phyloP scores from a whole-genome alignment of 768 basidiomycete species.

The Pisolithus tinctorius region DNA sequence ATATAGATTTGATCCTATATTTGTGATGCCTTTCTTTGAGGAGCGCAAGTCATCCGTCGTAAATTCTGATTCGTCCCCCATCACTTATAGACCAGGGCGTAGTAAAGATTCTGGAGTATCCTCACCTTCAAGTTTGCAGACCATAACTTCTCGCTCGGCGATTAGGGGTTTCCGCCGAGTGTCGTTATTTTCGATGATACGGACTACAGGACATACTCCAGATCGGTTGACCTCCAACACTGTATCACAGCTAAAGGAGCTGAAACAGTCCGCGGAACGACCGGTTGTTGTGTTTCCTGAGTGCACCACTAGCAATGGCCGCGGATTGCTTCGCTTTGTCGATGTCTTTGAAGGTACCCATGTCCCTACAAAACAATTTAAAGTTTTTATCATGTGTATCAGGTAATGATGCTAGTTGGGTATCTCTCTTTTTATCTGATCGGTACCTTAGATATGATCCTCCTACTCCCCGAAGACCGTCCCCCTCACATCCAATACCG shows the following conservation, averaged over 20 bases:
- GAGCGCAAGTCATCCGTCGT: constrained; percentile 16
- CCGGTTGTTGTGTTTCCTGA: constrained; percentile 86
- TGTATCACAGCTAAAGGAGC: constrained; percentile 50
- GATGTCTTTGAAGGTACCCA: constrained; percentile 54
- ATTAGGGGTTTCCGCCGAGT: constrained; percentile 63
- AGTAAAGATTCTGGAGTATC: constrained; percentile 77
- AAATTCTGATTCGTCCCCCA: constrained; percentile 26
- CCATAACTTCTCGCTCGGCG: constrained; percentile 37
- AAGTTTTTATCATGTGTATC: constrained; percentile 78
- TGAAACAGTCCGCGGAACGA: constrained; percentile 47
- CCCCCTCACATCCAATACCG: constrained; percentile 62
- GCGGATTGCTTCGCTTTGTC: constrained; percentile 74
- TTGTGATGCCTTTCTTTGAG: constrained; percentile 65
- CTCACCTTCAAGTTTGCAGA: constrained; percentile 43
- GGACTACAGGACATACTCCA: constrained; percentile 36
- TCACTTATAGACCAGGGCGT: constrained; percentile 58
- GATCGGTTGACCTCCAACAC: constrained; percentile 18
- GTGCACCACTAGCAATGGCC: constrained; percentile 87
- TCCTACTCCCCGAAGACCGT: constrained; percentile 56
- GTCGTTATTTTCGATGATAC: constrained; percentile 60
- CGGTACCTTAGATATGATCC: constrained; percentile 60
- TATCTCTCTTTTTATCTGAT: constrained; percentile 3
- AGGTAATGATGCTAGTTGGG: constrained; percentile 39
- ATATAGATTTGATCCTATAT: constrained; percentile 76
- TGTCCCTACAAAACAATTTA: constrained; percentile 60